These are phyloP conservation scores for Elsinoe perseae DNA, from an alignment of 2,329 filamentous ascomycete species.

Conservation along the genomic window DNA sequence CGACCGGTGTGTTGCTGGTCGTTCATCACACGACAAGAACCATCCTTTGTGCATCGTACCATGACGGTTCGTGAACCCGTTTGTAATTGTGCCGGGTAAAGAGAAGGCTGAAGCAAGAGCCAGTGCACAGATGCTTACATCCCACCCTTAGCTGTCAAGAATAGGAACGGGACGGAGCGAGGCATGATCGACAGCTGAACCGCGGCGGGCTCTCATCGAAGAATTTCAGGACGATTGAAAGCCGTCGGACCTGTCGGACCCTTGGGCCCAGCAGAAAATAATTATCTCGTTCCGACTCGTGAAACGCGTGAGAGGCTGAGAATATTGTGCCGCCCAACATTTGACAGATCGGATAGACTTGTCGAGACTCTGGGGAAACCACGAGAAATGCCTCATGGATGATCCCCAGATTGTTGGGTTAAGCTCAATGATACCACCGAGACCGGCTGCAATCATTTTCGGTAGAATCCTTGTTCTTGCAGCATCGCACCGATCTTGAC, in stretches of 20 bases:
- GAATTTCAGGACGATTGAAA: background rate
- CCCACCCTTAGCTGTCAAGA: background rate
- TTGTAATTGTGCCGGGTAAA: constrained; percentile 1
- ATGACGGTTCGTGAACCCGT: background rate
- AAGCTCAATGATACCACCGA: constrained; percentile 5
- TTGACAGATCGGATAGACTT: background rate
- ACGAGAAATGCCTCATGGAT: background rate
- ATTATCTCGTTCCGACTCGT: background rate
- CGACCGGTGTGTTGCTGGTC: background rate
- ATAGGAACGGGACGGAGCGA: constrained; percentile 8
- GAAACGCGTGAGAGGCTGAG: background rate
- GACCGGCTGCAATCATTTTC: background rate
- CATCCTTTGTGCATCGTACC: background rate
- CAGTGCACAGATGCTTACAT: background rate
- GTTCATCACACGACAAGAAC: background rate
- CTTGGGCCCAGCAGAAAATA: constrained; percentile 5
- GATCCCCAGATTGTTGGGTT: constrained; percentile 5
- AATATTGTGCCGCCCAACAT: background rate
- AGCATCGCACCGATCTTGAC: background rate
- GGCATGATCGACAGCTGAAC: constrained; percentile 12
- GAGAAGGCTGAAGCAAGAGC: constrained; percentile 7
- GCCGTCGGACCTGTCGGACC: background rate
- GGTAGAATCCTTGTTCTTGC: constrained; percentile 1
- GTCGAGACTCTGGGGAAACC: background rate
- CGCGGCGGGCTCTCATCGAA: background rate